These are phyloP conservation scores for Priceomyces medius DNA, from an alignment of 805 yeast species.

Conservation along the genomic window DNA sequence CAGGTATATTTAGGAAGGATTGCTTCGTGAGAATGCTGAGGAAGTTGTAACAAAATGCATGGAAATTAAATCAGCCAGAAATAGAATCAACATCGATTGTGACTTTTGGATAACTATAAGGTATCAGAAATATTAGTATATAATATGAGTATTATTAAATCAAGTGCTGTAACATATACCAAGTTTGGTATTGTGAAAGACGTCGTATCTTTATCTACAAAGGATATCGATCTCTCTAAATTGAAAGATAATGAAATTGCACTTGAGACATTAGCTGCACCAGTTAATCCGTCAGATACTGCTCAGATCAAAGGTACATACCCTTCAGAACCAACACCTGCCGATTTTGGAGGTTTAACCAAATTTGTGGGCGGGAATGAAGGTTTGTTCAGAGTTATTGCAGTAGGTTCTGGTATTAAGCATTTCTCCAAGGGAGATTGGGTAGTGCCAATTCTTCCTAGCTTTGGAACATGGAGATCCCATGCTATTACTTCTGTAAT, in stretches of 20 bases:
- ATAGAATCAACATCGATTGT: too few relatives aligned
- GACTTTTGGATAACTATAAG: too few relatives aligned
- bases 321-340: slow-evolving; percentile 66
- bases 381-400: slow-evolving; percentile 74
- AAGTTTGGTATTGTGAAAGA: slow-evolving; percentile 20
- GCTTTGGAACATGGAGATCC: slow-evolving; percentile 89
- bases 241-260: slow-evolving; percentile 44
- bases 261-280: slow-evolving; percentile 72
- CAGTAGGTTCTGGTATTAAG: slow-evolving; percentile 52
- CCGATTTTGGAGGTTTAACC: slow-evolving; percentile 45
- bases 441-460: slow-evolving; percentile 70
- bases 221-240: slow-evolving; percentile 21
- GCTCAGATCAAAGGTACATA: slow-evolving; percentile 85
- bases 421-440: slow-evolving; percentile 67
- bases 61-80: too few relatives aligned
- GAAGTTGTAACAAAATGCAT: too few relatives aligned
- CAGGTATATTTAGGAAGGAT: too few relatives aligned
- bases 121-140: too few relatives aligned
- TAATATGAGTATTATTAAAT: slow-evolving; percentile 11
- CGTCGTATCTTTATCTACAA: slow-evolving; percentile 18
- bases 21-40: too few relatives aligned
- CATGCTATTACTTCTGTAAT: slow-evolving; percentile 48
- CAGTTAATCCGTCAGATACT: slow-evolving; percentile 88
- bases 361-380: slow-evolving; percentile 87
- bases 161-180: slow-evolving; percentile 26